Percentiles rank a stretch among this genome's conserved stretches.
These are phyloP conservation scores for Chaetoscypha palmicola DNA, from an alignment of 2,329 filamentous ascomycete species.

Conservation along the genomic window DNA sequence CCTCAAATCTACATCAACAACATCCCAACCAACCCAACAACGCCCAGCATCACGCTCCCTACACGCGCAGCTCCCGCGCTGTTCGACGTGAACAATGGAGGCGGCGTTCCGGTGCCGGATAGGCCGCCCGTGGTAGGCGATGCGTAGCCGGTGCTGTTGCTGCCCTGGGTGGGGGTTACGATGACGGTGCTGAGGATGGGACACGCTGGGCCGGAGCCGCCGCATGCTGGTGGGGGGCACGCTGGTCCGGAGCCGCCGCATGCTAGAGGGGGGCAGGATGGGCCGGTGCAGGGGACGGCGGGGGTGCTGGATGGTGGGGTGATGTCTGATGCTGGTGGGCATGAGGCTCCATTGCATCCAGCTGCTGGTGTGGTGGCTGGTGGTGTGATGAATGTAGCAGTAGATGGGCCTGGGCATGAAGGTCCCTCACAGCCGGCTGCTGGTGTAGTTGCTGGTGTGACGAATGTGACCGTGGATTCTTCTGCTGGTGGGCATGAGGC, in stretches of 20 bases:
- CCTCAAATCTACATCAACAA: too few species aligned
- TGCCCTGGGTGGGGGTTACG: background rate
- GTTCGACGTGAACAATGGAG: background rate
- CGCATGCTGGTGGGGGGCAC: background rate
- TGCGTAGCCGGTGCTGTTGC: background rate
- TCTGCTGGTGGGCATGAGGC: background rate
- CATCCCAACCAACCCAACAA: too few species aligned
- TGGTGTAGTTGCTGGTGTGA: background rate
- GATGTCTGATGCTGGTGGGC: background rate
- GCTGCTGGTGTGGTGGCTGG: background rate
- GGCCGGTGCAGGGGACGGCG: background rate
- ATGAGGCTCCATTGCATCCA: background rate
- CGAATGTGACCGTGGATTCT: background rate
- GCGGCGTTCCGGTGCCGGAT: background rate
- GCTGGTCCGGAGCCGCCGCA: background rate
- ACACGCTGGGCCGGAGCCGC: background rate
- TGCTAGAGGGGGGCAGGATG: background rate
- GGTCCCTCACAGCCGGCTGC: background rate
- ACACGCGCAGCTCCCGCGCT: background rate
- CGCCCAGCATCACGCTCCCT: background rate
- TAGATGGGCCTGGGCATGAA: background rate
- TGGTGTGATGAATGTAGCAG: background rate
- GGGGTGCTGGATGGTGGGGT: background rate
- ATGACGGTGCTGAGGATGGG: background rate
- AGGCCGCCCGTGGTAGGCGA: background rate